Evolutionary conservation across 1,284 basidiomycete genomes (phyloP).

Genomic region (Golubevia pallescens): DNA sequence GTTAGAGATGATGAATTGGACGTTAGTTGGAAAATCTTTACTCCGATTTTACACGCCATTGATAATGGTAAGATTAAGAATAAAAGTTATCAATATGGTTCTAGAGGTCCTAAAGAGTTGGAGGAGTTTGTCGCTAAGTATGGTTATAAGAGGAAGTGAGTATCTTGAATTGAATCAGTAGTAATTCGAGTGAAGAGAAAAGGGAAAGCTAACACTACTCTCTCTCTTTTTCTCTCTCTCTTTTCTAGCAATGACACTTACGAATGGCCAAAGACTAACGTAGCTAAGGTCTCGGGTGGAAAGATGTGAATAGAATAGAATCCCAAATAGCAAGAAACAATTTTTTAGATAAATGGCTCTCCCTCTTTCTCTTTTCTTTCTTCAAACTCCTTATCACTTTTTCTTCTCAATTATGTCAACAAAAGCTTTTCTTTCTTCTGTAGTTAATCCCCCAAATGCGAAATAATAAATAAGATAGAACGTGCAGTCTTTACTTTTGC

Average conservation of each 20-base stretch:
- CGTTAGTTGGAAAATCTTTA: constrained; percentile 64
- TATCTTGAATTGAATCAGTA: not conserved
- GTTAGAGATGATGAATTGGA: constrained; percentile 64
- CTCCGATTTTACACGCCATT: constrained; percentile 59
- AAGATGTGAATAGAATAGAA: constrained; percentile 8
- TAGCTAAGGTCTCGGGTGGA: constrained; percentile 30
- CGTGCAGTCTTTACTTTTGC: too few species aligned
- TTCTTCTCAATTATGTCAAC: too few species aligned
- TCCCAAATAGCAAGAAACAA: too few species aligned
- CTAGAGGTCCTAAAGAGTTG: constrained; percentile 45
- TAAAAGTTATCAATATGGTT: constrained; percentile 52
- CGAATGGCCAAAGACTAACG: constrained; percentile 50
- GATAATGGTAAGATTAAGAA: constrained; percentile 57
- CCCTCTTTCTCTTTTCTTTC: too few species aligned
- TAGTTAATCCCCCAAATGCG: too few species aligned
- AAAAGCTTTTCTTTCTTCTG: too few species aligned
- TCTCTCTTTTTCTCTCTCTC: not conserved
- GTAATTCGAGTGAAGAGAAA: not conserved
- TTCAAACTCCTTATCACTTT: too few species aligned
- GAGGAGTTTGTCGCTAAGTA: constrained; percentile 51
- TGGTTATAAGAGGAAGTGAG: constrained; percentile 36
- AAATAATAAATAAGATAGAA: too few species aligned
- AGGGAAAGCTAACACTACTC: not conserved
- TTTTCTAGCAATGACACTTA: constrained; percentile 31
- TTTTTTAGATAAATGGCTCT: too few species aligned